A percentile compares a stretch with the other conserved stretches of the same genome.
phyloP scores from a whole-genome alignment of 2,329 filamentous ascomycete genomes.

The Sclerotinia nivalis region DNA sequence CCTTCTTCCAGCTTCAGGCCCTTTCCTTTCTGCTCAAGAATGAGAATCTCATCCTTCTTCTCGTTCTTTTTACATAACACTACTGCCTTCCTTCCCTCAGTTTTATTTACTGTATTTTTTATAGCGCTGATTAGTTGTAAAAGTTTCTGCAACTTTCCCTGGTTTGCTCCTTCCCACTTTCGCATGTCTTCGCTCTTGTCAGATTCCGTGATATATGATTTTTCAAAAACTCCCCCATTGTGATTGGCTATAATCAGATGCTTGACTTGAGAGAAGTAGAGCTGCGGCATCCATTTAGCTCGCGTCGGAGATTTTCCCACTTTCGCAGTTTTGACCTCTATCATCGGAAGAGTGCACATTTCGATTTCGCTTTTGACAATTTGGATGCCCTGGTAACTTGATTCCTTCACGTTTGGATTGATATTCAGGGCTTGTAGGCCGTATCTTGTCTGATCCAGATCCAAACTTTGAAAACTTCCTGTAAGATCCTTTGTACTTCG shows the following conservation, averaged over 20 bases:
- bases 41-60: neutral
- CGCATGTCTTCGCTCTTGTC: conserved; percentile 12
- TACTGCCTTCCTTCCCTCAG: conserved; percentile 28
- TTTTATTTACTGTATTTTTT: conserved; percentile 24
- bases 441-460: neutral
- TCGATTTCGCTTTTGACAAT: conserved; percentile 26
- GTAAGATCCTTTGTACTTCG: neutral
- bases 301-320: conserved; percentile 2
- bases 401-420: neutral
- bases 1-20: neutral
- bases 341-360: conserved; percentile 26
- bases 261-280: conserved; percentile 35
- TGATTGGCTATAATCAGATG: conserved; percentile 31
- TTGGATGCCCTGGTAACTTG: conserved; percentile 18
- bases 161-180: conserved; percentile 25
- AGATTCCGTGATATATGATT: conserved; percentile 20
- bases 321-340: conserved; percentile 34
- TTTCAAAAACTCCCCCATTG: conserved; percentile 27
- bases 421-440: neutral
- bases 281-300: conserved; percentile 30
- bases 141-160: conserved; percentile 24
- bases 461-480: neutral
- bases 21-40: neutral
- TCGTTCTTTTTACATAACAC: conserved; percentile 19
- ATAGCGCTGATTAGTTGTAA: conserved; percentile 29